Conservation (phyloP, 768 basidiomycete species). For the Podaxis sp. region DNA sequence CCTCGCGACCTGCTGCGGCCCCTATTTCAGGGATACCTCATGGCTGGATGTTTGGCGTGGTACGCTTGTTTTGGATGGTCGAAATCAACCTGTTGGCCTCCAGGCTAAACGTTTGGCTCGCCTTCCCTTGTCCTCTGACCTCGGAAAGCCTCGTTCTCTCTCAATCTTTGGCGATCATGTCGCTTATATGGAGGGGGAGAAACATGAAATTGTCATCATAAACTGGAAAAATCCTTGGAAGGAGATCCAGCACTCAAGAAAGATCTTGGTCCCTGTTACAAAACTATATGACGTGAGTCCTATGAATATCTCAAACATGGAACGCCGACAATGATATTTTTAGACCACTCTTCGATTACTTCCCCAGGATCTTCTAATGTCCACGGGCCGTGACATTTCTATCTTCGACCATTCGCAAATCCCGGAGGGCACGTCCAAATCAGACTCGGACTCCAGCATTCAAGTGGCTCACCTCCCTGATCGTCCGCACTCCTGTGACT, state of each 20-base stretch:
- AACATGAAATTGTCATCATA: neutral
- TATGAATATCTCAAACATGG: neutral
- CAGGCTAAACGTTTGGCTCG: neutral
- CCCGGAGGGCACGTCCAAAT: neutral
- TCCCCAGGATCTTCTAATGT: neutral
- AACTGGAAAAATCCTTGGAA: neutral
- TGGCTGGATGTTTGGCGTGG: neutral
- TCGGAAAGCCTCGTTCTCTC: neutral
- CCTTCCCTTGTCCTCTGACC: neutral
- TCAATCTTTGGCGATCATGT: neutral
- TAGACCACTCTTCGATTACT: neutral
- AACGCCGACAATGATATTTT: neutral
- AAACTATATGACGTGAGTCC: neutral
- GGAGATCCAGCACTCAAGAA: neutral
- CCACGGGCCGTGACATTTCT: neutral
- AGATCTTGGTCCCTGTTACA: neutral
- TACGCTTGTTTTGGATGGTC: neutral
- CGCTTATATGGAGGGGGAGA: neutral
- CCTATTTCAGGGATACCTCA: neutral
- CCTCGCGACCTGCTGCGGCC: neutral
- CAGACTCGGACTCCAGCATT: neutral
- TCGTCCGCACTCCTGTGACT: neutral
- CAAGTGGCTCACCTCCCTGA: neutral
- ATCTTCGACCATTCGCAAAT: neutral
- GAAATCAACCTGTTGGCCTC: neutral